Evolutionary conservation across 768 basidiomycete genomes (phyloP).

Genomic region (Pholiota molesta): DNA sequence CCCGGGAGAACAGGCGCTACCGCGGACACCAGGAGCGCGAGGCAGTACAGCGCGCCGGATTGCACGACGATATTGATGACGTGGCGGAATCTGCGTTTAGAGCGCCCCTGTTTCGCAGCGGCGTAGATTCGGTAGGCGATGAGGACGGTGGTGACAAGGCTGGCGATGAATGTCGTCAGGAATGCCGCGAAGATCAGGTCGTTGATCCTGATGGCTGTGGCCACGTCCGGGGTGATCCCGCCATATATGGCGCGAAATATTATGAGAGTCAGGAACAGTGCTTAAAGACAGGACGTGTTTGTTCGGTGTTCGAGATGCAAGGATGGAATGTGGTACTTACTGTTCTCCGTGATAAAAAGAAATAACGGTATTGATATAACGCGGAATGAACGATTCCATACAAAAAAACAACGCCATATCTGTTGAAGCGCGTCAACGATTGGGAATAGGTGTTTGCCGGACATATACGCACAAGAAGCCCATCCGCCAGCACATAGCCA

Average conservation of each 20-base stretch:
- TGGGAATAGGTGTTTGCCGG: not conserved
- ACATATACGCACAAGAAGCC: too few relatives aligned
- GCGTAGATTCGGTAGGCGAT: not conserved
- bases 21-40: not conserved
- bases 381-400: not conserved
- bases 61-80: not conserved
- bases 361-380: not conserved
- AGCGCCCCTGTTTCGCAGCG: not conserved
- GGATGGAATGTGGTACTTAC: not conserved
- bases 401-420: slow-evolving; percentile 5
- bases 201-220: too few relatives aligned
- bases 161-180: not conserved
- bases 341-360: not conserved
- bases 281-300: not conserved
- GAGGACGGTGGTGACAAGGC: not conserved
- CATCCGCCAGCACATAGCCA: too few relatives aligned
- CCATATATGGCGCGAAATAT: not conserved
- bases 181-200: too few relatives aligned
- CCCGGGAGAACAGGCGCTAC: not conserved
- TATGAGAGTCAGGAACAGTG: not conserved
- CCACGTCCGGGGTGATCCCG: too few relatives aligned
- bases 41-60: not conserved
- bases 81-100: not conserved
- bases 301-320: too few relatives aligned
- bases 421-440: not conserved